Conservation (phyloP, 1,284 basidiomycete species). For the Tilletia horrida region DNA sequence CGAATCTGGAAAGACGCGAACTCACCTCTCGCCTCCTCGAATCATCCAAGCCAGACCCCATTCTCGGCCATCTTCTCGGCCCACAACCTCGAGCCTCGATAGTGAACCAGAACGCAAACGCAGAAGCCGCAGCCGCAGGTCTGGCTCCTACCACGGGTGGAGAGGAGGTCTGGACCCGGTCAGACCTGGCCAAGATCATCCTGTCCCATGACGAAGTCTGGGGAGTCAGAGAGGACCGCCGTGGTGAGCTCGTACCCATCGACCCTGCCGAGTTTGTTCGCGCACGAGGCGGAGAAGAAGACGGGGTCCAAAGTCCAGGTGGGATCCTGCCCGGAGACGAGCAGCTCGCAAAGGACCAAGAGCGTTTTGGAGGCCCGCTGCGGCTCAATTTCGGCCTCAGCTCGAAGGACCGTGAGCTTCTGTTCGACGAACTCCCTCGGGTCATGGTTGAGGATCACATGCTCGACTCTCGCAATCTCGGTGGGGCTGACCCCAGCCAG, state of each 20-base stretch:
- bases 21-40: slow-evolving; percentile 53
- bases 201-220: slow-evolving; percentile 48
- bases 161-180: slow-evolving; percentile 37
- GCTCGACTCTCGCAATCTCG: slow-evolving; percentile 26
- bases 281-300: neutral
- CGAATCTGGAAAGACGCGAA: slow-evolving; percentile 50
- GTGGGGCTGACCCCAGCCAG: too few species aligned
- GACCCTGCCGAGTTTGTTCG: slow-evolving; percentile 16
- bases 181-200: slow-evolving; percentile 43
- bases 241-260: slow-evolving; percentile 42
- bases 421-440: slow-evolving; percentile 48
- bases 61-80: slow-evolving; percentile 62
- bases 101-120: slow-evolving; percentile 23
- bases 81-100: slow-evolving; percentile 56
- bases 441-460: slow-evolving; percentile 50
- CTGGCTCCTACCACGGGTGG: slow-evolving; percentile 58
- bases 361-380: slow-evolving; percentile 30
- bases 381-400: slow-evolving; percentile 49
- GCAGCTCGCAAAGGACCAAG: neutral
- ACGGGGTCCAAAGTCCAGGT: too few species aligned
- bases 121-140: slow-evolving; percentile 61
- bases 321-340: neutral
- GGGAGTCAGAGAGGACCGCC: slow-evolving; percentile 47
- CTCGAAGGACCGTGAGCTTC: slow-evolving; percentile 33
- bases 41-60: slow-evolving; percentile 63